phyloP scores from a whole-genome alignment of 208 protist species.

The Porcisia hertigi region DNA sequence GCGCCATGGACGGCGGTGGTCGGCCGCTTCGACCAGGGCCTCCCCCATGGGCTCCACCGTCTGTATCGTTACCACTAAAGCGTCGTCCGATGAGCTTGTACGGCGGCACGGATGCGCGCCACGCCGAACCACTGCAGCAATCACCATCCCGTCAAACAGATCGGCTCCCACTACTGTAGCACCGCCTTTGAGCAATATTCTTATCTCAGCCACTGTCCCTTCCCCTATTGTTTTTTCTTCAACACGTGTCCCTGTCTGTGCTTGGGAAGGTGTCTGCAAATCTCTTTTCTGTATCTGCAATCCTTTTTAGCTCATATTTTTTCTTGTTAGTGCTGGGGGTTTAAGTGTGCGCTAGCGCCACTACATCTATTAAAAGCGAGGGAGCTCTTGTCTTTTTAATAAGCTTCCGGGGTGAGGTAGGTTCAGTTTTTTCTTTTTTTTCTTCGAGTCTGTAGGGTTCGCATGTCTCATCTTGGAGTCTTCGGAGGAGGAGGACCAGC shows the following conservation, averaged over 20 bases:
- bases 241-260: background rate
- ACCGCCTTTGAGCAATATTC: background rate
- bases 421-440: no score
- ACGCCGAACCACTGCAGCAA: background rate
- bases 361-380: no score
- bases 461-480: no score
- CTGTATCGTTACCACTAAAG: conserved; percentile 2
- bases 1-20: conserved; percentile 3
- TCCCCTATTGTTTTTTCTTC: background rate
- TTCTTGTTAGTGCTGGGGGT: no score
- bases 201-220: background rate
- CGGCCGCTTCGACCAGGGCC: conserved; percentile 8
- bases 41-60: background rate
- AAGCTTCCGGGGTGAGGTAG: no score
- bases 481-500: no score
- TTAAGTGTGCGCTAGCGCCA: no score
- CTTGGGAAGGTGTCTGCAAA: background rate
- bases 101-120: background rate
- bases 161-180: conserved; percentile 22
- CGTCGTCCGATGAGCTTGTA: background rate
- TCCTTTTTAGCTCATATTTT: conserved; percentile 1
- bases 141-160: conserved; percentile 1
- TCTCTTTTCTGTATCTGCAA: background rate
- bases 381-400: no score
- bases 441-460: no score